Base-by-base conservation (phyloP, 1,284 basidiomycete species). In the Crepidotus sp. region DNA sequence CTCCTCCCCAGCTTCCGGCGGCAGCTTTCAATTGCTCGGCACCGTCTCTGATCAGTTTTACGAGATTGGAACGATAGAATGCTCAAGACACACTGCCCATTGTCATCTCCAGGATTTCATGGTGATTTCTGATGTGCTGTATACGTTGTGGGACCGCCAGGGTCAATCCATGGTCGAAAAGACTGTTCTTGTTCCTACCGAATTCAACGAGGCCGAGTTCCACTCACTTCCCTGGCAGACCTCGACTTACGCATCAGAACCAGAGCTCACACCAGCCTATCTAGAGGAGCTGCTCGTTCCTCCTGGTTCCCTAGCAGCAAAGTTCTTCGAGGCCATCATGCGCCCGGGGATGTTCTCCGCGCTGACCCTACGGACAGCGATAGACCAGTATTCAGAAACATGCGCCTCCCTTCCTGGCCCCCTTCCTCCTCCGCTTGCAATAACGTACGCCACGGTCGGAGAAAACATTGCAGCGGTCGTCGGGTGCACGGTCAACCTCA, bases 281-380 rank as follows among this genome's bases (percentile, higher is more conserved):
- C 79, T 95, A 49, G 90, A 94, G 58, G 84, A 90, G 54, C 70
- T 85, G 38, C 73, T 94, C 44, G 67, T 83, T 46, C 69, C 72
- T 30, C 73, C 74, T 36, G 83, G 74, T n/a, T 85, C 87, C 1
- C 65, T 90, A 66, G 66, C 83, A 0, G 79, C 82, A 46, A 82
- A 81, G 47, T 93, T 92, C 62, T 73, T 92, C 56, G 71, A 80
- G 42, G 87, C 84, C 36, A 73, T 95, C 49, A 79, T 93, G 69
- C 73, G 81, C 32, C 92, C 93, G 0, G 89, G 89, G 15, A 73
- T 88, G 41, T 96, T 95, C 64, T 93, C 93, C 3, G 69, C 76
- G 1, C 64, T 84, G 27, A 89, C 89, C 6, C 74, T 96, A 29
- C 76, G 76, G 40, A 81, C 77, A 6, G 90, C 89, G 11, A 73